Base-by-base conservation (phyloP, 352 stramenopile species). In the Phytopythium oedochilum region DNA sequence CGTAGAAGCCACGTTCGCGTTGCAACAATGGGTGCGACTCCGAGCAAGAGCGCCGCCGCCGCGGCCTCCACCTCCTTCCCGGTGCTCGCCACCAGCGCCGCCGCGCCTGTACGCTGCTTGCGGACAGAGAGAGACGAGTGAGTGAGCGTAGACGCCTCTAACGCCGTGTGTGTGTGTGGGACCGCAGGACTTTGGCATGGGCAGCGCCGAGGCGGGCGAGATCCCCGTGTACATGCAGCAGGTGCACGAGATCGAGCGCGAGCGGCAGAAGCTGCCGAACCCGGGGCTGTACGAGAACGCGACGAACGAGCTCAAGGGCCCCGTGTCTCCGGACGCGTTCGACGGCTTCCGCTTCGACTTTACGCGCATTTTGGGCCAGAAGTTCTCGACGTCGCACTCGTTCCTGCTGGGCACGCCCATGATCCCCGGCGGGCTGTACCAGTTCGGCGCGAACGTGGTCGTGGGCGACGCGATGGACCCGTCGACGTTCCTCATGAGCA, bases 261-360 rank as follows among this genome's bases (percentile, higher is more conserved):
- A 90, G 49, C 78, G 79, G 35, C 55, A 70, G 32, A 73, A 75
- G 28, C 55, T 92, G 57, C 83, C 84, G 25, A 90, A 92, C 73
- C 84, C 84, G 17, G 84, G 84, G 3, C 73, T 91, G 26, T 94
- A 92, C 62, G 84, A 94, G 65, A 92, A 88, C 63, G 75, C 82
- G 20, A 81, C 80, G 25, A 90, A 89, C 69, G 84, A 94, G 63
- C 76, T 92, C 52, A 94, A 94, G 61, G 68, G 63, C 3, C 81
- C 83, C 17, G 78, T 94, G 55, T 89, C 78, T 32, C 79, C 81
- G 7, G 83, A 91, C 49, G 82, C 78, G 17, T 94, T 94, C 53
- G 84, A 94, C 59, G 84, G 84, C 57, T 92, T 94, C 66, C 82
- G 84, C 61, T 92, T 94, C 50, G 84, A 94, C 59, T 90, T 94